Conservation (phyloP, 768 basidiomycete species). For the Leccinum ochraceum region DNA sequence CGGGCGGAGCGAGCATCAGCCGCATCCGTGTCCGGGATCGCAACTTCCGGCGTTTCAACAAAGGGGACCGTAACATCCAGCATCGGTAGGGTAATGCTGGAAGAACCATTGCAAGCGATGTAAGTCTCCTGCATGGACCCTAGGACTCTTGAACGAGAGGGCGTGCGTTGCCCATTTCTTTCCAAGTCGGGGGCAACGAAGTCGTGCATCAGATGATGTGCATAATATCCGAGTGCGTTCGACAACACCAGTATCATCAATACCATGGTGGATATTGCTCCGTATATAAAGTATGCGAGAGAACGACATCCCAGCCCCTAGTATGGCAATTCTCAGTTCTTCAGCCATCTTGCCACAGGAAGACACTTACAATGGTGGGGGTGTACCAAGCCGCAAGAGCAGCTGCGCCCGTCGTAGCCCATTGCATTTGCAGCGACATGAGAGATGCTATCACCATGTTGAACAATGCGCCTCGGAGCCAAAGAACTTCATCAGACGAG, state of each 20-base stretch:
- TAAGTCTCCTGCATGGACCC: no score
- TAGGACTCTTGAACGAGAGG: neutral
- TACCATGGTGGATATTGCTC: slow-evolving; percentile 25
- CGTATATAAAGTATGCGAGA: slow-evolving; percentile 33
- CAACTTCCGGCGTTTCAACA: neutral
- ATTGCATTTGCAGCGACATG: slow-evolving; percentile 33
- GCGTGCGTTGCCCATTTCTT: neutral
- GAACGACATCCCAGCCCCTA: slow-evolving; percentile 39
- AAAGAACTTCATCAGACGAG: slow-evolving; percentile 1
- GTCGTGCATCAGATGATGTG: slow-evolving; percentile 5
- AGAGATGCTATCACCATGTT: slow-evolving; percentile 32
- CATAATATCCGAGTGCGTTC: slow-evolving; percentile 27
- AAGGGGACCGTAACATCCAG: neutral
- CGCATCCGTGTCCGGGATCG: no score
- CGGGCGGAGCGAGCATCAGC: neutral
- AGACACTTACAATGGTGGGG: slow-evolving; percentile 28
- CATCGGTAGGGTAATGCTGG: neutral
- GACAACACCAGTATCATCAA: slow-evolving; percentile 34
- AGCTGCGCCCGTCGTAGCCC: slow-evolving; percentile 26
- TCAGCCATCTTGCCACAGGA: neutral
- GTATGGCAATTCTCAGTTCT: neutral
- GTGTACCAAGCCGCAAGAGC: slow-evolving; percentile 18
- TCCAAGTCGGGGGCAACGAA: neutral
- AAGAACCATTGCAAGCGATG: no score
- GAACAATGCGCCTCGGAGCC: slow-evolving; percentile 24